Conservation (phyloP, 148 eudicot genomes). For the Spergularia bocconei region DNA sequence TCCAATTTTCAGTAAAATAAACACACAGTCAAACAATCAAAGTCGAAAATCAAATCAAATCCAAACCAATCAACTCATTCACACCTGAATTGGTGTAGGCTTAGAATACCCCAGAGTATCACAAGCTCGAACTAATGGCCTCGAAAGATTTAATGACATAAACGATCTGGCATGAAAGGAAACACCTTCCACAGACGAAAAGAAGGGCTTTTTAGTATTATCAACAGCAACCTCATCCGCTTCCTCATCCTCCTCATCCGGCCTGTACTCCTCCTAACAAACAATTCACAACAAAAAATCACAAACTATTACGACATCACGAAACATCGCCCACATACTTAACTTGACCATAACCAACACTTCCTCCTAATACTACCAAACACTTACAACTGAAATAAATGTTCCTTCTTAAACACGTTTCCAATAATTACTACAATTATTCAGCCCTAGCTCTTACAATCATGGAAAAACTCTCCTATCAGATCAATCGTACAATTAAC, state of each 20-base stretch:
- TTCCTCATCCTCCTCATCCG: conserved; percentile 67
- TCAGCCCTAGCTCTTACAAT: too few species aligned
- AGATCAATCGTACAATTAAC: too few species aligned
- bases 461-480: too few species aligned
- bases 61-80: background rate
- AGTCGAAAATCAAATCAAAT: background rate
- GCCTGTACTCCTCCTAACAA: conserved; percentile 33
- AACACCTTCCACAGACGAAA: conserved; percentile 62
- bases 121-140: conserved; percentile 90
- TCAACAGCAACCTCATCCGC: conserved; percentile 26
- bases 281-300: background rate
- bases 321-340: background rate
- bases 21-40: background rate
- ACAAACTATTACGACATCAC: background rate
- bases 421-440: too few species aligned
- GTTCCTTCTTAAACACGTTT: too few species aligned
- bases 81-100: conserved; percentile 96
- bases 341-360: background rate
- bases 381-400: too few species aligned
- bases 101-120: conserved; percentile 75
- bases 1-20: background rate
- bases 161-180: conserved; percentile 70
- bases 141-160: conserved; percentile 70
- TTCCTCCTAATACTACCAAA: too few species aligned
- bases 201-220: conserved; percentile 52